Evolutionary conservation across 345 rosid genomes (phyloP).

Genomic region (Arabis hirsuta): DNA sequence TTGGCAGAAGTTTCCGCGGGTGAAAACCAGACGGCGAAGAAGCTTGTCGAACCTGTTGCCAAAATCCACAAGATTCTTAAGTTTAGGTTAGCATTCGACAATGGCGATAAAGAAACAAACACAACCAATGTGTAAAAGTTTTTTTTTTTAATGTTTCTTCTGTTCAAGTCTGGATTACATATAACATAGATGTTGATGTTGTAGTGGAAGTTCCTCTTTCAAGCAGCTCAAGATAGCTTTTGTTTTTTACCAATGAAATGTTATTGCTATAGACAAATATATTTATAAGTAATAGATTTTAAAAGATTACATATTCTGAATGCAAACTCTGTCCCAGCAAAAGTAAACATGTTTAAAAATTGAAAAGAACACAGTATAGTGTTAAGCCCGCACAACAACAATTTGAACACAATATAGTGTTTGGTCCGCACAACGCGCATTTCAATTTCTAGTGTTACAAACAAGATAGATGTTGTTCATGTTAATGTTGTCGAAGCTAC

Average conservation of each 20-base stretch:
- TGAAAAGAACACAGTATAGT: no score
- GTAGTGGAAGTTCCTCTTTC: constrained; percentile 71
- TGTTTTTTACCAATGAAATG: no score
- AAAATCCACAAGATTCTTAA: constrained; percentile 61
- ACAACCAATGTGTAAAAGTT: constrained; percentile 16
- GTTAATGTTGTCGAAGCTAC: constrained; percentile 34
- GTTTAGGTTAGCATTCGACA: constrained; percentile 50
- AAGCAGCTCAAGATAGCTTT: constrained; percentile 77
- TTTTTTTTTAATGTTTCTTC: background rate
- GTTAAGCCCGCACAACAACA: no score
- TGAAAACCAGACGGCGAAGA: constrained; percentile 50
- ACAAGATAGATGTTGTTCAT: constrained; percentile 11
- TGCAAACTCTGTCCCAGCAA: no score
- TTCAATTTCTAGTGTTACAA: constrained; percentile 6
- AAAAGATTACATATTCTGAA: no score
- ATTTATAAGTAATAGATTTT: no score
- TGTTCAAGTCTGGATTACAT: constrained; percentile 19
- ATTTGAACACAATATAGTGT: no score
- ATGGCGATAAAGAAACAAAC: constrained; percentile 40
- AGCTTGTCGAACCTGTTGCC: constrained; percentile 60
- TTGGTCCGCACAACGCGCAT: no score
- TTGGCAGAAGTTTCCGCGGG: constrained; percentile 47
- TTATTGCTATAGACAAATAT: no score
- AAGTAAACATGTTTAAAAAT: no score
- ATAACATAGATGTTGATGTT: constrained; percentile 3